Percentiles rank a stretch among this genome's conserved stretches.
Evolutionary conservation across 1,284 basidiomycete species (phyloP).

Genomic region (Ustilago tritici): DNA sequence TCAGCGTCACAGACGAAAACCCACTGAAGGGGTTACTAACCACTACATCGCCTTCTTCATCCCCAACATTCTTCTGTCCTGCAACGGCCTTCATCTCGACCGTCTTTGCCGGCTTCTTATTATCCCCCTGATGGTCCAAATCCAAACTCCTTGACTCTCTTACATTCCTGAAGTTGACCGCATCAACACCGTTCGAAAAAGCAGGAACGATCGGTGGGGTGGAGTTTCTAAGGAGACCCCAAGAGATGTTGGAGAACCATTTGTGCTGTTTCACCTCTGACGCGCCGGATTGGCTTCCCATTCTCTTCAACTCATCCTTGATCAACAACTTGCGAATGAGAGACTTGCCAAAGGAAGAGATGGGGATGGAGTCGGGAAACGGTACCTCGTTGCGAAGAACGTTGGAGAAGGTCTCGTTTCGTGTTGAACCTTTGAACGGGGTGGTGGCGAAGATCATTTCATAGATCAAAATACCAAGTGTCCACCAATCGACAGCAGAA

Average conservation of each 20-base stretch:
- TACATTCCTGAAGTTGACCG: slow-evolving; percentile 89
- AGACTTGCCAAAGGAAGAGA: slow-evolving; percentile 84
- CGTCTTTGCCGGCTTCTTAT: slow-evolving; percentile 75
- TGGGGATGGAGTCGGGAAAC: slow-evolving; percentile 87
- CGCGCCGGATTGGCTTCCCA: slow-evolving; percentile 92
- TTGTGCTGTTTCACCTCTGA: slow-evolving; percentile 99
- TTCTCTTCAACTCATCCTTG: slow-evolving; percentile 89
- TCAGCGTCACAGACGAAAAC: slow-evolving; percentile 60
- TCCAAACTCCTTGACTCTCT: slow-evolving; percentile 91
- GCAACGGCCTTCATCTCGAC: slow-evolving; percentile 59
- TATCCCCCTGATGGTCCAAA: slow-evolving; percentile 75
- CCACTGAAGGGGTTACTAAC: slow-evolving; percentile 64
- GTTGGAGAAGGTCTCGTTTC: slow-evolving; percentile 95
- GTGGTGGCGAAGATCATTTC: slow-evolving; percentile 99
- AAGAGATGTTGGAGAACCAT: slow-evolving; percentile 96
- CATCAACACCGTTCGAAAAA: slow-evolving; percentile 82
- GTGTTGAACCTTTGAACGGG: slow-evolving; percentile 95
- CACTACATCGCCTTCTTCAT: slow-evolving; percentile 67
- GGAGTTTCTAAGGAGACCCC: slow-evolving; percentile 92
- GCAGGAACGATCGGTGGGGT: slow-evolving; percentile 92
- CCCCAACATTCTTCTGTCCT: slow-evolving; percentile 60
- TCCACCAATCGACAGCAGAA: slow-evolving; percentile 99
- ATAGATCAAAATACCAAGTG: slow-evolving; percentile 95
- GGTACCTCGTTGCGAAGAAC: slow-evolving; percentile 87
- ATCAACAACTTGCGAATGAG: slow-evolving; percentile 87